Evolutionary conservation across 1,139 yeast species (phyloP).

Genomic region (Hansenula sp.): DNA sequence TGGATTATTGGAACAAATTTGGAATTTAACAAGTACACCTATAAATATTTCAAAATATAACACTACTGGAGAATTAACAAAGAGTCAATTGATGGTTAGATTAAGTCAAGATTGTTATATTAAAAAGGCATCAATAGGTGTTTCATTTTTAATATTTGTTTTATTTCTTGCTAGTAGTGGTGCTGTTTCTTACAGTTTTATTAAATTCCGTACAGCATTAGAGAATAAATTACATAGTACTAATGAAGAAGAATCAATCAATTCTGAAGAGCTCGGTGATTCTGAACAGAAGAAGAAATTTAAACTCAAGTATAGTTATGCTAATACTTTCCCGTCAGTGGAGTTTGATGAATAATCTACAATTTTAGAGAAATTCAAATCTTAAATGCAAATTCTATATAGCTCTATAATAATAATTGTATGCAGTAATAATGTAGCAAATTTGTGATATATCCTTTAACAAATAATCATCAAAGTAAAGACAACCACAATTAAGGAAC

Average conservation of each 20-base stretch:
- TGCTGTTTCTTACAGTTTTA: conserved; percentile 1
- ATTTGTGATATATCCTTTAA: too few relatives aligned
- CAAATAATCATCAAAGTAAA: too few relatives aligned
- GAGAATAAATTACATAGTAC: background rate
- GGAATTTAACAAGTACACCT: conserved; percentile 5
- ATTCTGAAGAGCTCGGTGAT: background rate
- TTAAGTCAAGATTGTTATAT: conserved; percentile 10
- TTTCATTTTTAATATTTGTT: conserved; percentile 3
- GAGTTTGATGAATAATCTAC: background rate
- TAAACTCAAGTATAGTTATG: background rate
- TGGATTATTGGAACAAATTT: conserved; percentile 1
- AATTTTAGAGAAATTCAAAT: too few relatives aligned
- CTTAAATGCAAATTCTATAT: too few relatives aligned
- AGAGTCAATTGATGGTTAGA: conserved; percentile 5
- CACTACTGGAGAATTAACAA: conserved; percentile 3
- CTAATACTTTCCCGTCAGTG: background rate
- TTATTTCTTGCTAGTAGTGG: conserved; percentile 7
- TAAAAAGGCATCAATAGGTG: conserved; percentile 8
- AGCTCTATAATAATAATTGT: too few relatives aligned
- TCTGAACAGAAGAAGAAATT: too few relatives aligned
- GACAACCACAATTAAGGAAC: background rate
- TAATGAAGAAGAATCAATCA: background rate
- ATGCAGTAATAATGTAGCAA: too few relatives aligned
- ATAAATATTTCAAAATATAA: conserved; percentile 4
- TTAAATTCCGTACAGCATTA: background rate